Base-by-base conservation (phyloP, 1,284 basidiomycete genomes). In the Stygiomarasmius scandens region DNA sequence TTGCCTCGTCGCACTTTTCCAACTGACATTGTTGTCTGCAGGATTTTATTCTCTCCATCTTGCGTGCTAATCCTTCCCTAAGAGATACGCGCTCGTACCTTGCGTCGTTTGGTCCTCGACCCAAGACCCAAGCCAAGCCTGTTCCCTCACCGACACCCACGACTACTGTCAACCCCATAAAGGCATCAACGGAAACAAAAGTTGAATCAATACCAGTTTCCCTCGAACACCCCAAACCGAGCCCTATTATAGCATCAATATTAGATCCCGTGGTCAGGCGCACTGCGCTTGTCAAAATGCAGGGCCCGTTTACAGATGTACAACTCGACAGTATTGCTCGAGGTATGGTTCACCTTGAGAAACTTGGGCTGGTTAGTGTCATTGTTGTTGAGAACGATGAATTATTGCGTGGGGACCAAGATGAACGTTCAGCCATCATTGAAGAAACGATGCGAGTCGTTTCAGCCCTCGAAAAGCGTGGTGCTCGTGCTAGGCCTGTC, bases 41-140 rank as follows among this genome's bases (percentile, higher is more conserved):
- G 95, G 96, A 98, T 69, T 96, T 99, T 69, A 96, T 99, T 70
- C 78, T 99, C 54, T 96, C 95, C 49, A 92, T 99, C 66, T 82
- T 99, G 54, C 89, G 92, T 63, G 92, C 97, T 36, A 95, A 94
- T 60, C 96, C 97, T 9, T 98, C 96, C 1, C 75, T 90, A 56
- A 83, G 97, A 64, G 97, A 99, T 73, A 92, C 94, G 41, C 89
- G 88, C 58, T 87, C 89, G 0, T 99, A 98, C 73, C 84, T 98
- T 14, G 90, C 89, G 44, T 92, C 88, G 29, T 98, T 99, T 67
- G 87, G 87, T 22, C 78, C 79, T 50, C 80, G 77, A 48, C 83
- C 80, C 45, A 75, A 62, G 64, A 52, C 67, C n/a, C 38, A 52
- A 55, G 64, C 61, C 61, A 63, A 67, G 60, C 64, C 67, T 58